Conservation (phyloP, 306 rosid genomes). For the Oemleria cerasiformis region DNA sequence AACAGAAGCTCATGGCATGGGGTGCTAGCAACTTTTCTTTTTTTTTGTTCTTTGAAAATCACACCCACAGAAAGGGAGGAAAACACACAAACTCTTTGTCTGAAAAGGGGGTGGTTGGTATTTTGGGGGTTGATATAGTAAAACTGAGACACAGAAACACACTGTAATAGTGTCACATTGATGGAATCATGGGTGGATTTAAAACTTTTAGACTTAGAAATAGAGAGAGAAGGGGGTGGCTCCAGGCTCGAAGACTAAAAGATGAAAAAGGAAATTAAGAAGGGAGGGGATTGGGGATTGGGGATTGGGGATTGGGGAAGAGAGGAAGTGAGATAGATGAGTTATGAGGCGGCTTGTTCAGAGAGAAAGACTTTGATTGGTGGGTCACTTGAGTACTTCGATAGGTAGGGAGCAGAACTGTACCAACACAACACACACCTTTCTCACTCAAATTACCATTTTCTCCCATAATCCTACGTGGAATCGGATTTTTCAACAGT, state of each 20-base stretch:
- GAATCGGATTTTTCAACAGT: too few species aligned
- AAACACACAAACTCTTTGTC: not conserved
- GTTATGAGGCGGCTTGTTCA: conserved; percentile 65
- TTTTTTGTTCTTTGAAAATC: too few species aligned
- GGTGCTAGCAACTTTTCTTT: not conserved
- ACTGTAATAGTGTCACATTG: not conserved
- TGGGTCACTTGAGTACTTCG: conserved; percentile 1
- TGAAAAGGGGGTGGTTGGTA: not conserved
- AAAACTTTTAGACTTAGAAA: too few species aligned
- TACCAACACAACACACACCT: not conserved
- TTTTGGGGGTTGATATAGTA: too few species aligned
- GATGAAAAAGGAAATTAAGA: not conserved
- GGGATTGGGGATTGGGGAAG: not conserved
- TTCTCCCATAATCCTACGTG: not conserved
- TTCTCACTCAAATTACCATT: conserved; percentile 20
- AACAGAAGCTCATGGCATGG: not conserved
- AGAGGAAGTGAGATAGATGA: conserved; percentile 15
- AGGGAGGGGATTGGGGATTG: conserved; percentile 8
- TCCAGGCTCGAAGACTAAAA: not conserved
- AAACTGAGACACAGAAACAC: not conserved
- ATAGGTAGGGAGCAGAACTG: not conserved
- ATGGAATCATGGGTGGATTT: not conserved
- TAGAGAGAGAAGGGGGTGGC: not conserved
- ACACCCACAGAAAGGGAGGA: too few species aligned
- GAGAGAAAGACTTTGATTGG: conserved; percentile 45